Conservation (phyloP, 495 filamentous ascomycete species). For the Gamarada debralockiae region DNA sequence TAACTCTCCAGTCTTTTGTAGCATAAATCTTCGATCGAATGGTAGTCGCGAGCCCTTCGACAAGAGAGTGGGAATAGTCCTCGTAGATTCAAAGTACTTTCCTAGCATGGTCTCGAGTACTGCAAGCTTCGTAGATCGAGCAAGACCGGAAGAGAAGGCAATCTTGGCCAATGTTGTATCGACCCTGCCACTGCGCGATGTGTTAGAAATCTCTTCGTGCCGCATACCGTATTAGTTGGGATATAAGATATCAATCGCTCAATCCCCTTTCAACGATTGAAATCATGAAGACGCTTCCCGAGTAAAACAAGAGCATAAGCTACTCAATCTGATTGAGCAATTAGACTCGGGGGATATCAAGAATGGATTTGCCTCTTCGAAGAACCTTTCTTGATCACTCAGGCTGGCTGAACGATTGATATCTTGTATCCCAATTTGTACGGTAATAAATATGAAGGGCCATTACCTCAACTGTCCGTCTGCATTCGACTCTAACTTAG, state of each 20-base stretch:
- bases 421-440: no score
- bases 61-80: conserved; percentile 70
- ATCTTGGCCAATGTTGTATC: conserved; percentile 89
- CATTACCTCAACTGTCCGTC: neutral
- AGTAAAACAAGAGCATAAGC: no score
- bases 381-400: no score
- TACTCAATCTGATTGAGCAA: no score
- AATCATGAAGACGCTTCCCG: no score
- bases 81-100: conserved; percentile 80
- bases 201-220: neutral
- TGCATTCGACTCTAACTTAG: conserved; percentile 43
- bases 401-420: no score
- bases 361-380: no score
- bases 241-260: no score
- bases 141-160: conserved; percentile 93
- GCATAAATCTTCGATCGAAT: conserved; percentile 72
- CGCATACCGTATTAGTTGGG: no score
- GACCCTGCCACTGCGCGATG: conserved; percentile 36
- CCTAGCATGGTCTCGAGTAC: conserved; percentile 81
- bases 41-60: conserved; percentile 62
- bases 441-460: no score
- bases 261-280: no score
- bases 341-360: no score
- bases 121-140: conserved; percentile 92
- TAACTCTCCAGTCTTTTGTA: conserved; percentile 92